These are phyloP conservation scores for Phaeoacremonium minimum DNA, from an alignment of 2,329 filamentous ascomycete species.

Conservation along the genomic window DNA sequence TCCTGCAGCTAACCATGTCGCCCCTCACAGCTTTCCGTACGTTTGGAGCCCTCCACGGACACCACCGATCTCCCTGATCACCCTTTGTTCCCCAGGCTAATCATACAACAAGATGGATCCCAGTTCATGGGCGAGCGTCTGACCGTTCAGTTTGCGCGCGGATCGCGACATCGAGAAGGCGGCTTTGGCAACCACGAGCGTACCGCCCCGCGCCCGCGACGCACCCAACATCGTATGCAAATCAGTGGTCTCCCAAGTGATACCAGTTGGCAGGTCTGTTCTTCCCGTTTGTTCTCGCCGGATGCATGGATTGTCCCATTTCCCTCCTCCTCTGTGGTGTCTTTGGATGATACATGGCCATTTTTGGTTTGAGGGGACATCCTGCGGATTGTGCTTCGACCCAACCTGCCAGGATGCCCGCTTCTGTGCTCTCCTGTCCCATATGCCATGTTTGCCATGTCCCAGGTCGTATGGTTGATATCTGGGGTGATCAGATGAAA, in stretches of 20 bases:
- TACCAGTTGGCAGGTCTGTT: conserved; percentile 99
- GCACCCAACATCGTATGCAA: conserved; percentile 94
- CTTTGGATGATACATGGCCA: conserved; percentile 11
- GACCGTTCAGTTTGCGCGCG: conserved; percentile 96
- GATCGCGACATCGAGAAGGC: conserved; percentile 57
- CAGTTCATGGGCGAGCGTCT: conserved; percentile 97
- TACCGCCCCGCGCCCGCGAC: conserved; percentile 70
- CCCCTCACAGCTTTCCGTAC: conserved; percentile 54
- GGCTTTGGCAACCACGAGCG: conserved; percentile 51
- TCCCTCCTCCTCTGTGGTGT: no score
- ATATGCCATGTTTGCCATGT: not conserved
- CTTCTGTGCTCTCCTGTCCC: no score
- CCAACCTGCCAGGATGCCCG: not conserved
- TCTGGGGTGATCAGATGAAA: conserved; percentile 10
- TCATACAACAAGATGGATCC: conserved; percentile 71
- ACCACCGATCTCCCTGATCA: conserved; percentile 20
- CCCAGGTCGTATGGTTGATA: conserved; percentile 6
- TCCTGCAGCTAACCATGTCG: conserved; percentile 19
- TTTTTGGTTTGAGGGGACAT: conserved; percentile 9
- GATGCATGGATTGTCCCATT: conserved; percentile 29
- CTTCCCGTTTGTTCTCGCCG: conserved; percentile 53
- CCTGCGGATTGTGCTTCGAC: conserved; percentile 3
- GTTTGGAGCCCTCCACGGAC: conserved; percentile 33
- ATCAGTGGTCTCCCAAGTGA: conserved; percentile 95
- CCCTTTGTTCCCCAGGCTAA: conserved; percentile 29